Conservation (phyloP, 805 yeast species). For the Yarrowia sp. region DNA sequence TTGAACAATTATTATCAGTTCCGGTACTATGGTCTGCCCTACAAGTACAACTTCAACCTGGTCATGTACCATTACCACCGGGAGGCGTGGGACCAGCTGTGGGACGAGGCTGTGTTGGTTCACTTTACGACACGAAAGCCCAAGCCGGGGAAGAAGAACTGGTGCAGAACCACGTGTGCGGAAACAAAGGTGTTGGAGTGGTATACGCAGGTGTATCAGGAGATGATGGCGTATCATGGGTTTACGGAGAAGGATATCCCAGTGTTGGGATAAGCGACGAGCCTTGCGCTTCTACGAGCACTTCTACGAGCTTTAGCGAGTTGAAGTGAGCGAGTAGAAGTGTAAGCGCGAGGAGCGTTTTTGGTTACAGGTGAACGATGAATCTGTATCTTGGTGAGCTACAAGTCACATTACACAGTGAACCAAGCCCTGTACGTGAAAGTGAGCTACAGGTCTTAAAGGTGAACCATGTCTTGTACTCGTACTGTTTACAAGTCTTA, state of each 20-base stretch:
- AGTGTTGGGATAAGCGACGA: conserved; percentile 41
- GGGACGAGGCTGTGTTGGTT: conserved; percentile 45
- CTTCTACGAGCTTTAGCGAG: too few relatives aligned
- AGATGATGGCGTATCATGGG: conserved; percentile 45
- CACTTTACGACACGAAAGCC: conserved; percentile 45
- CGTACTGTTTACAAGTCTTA: too few relatives aligned
- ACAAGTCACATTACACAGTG: too few relatives aligned
- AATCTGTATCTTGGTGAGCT: too few relatives aligned
- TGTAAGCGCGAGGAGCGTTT: too few relatives aligned
- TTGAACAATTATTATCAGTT: conserved; percentile 43
- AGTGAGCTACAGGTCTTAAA: too few relatives aligned
- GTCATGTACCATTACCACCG: conserved; percentile 43
- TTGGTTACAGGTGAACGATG: too few relatives aligned
- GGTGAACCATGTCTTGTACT: too few relatives aligned
- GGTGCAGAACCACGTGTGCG: conserved; percentile 24
- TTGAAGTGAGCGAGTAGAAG: too few relatives aligned
- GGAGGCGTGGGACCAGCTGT: conserved; percentile 43
- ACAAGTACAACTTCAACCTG: conserved; percentile 45
- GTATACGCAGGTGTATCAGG: conserved; percentile 44
- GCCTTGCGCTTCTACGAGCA: too few relatives aligned
- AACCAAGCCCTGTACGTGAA: too few relatives aligned
- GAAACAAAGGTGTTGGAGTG: conserved; percentile 39
- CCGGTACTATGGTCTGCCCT: conserved; percentile 44
- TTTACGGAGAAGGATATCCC: conserved; percentile 42
- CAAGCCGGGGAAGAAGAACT: background rate